Percentiles rank a stretch among this genome's conserved stretches.
Conservation (phyloP, 2,329 filamentous ascomycete species). For the Parastagonospora avenae region DNA sequence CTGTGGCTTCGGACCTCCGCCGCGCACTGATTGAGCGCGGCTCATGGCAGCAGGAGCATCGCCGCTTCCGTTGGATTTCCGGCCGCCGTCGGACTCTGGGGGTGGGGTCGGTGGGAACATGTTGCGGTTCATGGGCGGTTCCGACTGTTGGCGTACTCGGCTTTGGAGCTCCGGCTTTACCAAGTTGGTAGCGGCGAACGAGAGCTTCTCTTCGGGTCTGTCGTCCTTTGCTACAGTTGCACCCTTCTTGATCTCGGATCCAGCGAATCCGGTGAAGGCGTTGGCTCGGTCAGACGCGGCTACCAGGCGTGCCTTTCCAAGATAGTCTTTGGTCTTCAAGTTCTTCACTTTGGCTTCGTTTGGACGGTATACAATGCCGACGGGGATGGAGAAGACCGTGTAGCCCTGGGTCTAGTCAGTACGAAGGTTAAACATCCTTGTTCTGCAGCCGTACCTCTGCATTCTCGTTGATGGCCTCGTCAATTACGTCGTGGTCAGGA, state of each 20-base stretch:
- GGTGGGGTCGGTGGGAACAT: constrained; percentile 98
- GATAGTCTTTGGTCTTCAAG: constrained; percentile 94
- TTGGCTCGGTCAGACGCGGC: constrained; percentile 83
- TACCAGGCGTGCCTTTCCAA: constrained; percentile 92
- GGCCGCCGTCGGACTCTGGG: constrained; percentile 76
- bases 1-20: constrained; percentile 54
- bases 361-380: constrained; percentile 91
- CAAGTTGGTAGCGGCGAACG: constrained; percentile 89
- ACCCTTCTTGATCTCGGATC: constrained; percentile 77
- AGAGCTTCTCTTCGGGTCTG: constrained; percentile 80
- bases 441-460: constrained; percentile 70
- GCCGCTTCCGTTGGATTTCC: constrained; percentile 28
- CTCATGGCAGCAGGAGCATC: constrained; percentile 48
- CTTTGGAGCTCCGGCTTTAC: constrained; percentile 84
- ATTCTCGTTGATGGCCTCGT: constrained; percentile 91
- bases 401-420: constrained; percentile 71
- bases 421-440: background rate
- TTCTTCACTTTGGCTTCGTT: constrained; percentile 99
- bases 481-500: constrained; percentile 95
- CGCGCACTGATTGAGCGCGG: constrained; percentile 57
- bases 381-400: constrained; percentile 97
- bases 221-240: constrained; percentile 69
- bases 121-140: constrained; percentile 77
- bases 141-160: constrained; percentile 78
- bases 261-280: constrained; percentile 81